phyloP scores from a whole-genome alignment of 2,329 filamentous ascomycete genomes.

The Chrysosphaeria jannelii region DNA sequence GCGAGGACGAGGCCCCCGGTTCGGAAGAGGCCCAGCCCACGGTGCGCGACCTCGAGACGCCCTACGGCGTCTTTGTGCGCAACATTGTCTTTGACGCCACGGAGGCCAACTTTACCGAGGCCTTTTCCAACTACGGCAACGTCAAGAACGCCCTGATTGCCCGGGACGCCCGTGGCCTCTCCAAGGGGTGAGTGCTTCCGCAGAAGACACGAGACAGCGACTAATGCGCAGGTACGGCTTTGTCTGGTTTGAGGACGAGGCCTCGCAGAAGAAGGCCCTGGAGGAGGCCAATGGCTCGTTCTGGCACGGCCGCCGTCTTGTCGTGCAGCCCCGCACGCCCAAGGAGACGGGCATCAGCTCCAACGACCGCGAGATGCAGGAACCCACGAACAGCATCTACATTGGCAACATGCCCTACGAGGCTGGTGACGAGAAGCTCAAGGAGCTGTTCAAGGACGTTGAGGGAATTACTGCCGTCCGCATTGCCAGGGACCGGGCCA shows the following conservation, averaged over 20 bases:
- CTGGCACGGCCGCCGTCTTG: conserved; percentile 11
- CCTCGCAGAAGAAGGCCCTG: conserved; percentile 6
- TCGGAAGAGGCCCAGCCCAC: not conserved
- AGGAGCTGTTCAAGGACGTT: conserved; percentile 42
- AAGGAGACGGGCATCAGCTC: not conserved
- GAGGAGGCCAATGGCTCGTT: conserved; percentile 9
- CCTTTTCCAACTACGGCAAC: conserved; percentile 9
- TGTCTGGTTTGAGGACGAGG: conserved; percentile 7
- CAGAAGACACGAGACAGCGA: too few species aligned
- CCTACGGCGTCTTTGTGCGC: conserved; percentile 7
- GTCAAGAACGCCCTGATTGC: conserved; percentile 6
- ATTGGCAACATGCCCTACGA: conserved; percentile 71
- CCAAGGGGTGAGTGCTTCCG: conserved; percentile 10
- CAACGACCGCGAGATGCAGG: not conserved
- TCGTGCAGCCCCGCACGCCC: conserved; percentile 5
- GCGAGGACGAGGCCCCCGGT: conserved; percentile 2
- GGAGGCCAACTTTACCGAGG: conserved; percentile 9
- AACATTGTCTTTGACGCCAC: conserved; percentile 11
- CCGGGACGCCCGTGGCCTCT: conserved; percentile 9
- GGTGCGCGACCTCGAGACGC: conserved; percentile 3
- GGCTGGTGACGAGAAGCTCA: conserved; percentile 57
- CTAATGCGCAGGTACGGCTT: conserved; percentile 8
- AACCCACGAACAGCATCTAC: conserved; percentile 21
- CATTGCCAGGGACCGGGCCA: conserved; percentile 54
- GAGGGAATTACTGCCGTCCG: conserved; percentile 44